Evolutionary conservation across 176 grass and related monocot species (phyloP).

Genomic region (Panicum miliaceum): DNA sequence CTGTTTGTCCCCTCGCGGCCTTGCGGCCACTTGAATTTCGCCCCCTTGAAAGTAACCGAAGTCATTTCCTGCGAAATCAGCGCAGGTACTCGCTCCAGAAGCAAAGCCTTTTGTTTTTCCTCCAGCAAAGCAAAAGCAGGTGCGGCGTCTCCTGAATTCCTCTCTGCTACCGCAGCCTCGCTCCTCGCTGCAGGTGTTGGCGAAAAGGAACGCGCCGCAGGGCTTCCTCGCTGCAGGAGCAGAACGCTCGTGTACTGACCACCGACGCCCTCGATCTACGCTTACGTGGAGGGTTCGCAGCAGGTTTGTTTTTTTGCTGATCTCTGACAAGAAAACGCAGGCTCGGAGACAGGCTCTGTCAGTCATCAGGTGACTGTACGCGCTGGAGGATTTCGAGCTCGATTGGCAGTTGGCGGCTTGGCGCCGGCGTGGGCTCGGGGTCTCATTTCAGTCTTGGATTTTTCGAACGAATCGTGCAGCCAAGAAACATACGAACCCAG

Average conservation of each 20-base stretch:
- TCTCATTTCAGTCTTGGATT: neutral
- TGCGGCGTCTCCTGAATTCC: no score
- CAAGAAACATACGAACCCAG: neutral
- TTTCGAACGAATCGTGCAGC: neutral
- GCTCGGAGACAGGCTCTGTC: neutral
- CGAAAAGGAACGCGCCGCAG: constrained; percentile 4
- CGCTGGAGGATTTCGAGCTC: neutral
- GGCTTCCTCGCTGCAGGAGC: constrained; percentile 25
- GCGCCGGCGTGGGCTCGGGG: neutral
- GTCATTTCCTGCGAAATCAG: neutral
- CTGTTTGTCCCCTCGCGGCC: neutral
- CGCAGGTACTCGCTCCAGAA: neutral
- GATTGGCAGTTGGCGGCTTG: neutral
- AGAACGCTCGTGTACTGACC: constrained; percentile 6
- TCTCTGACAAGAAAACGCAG: neutral
- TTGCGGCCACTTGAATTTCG: neutral
- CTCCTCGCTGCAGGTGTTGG: constrained; percentile 18
- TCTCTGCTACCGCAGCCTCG: neutral
- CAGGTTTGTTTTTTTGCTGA: neutral
- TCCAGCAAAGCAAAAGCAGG: constrained; percentile 22
- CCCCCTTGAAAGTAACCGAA: neutral
- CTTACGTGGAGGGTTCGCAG: neutral
- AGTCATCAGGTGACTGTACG: neutral
- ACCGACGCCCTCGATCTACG: neutral
- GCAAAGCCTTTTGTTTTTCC: constrained; percentile 28